phyloP scores from a whole-genome alignment of 768 basidiomycete species.

The Lactifluus echinatus region DNA sequence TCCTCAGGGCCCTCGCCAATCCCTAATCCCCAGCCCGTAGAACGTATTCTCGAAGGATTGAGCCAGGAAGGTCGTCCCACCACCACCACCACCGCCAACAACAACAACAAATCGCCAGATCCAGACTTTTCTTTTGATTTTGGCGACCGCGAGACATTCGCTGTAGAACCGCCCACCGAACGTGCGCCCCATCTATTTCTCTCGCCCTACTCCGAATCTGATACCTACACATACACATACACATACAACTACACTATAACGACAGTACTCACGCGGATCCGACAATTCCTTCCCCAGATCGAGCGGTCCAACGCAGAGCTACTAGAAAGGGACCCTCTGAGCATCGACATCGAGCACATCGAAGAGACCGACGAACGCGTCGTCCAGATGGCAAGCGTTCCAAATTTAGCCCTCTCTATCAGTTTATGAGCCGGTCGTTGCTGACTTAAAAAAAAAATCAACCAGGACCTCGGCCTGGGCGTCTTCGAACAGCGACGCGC shows the following conservation, averaged over 20 bases:
- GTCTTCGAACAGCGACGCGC: constrained; percentile 22
- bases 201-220: too few species aligned
- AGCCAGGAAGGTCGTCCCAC: constrained; percentile 8
- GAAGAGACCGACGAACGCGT: constrained; percentile 39
- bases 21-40: neutral
- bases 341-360: constrained; percentile 65
- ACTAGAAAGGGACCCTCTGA: constrained; percentile 39
- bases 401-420: too few species aligned
- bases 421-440: neutral
- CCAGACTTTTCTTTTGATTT: constrained; percentile 20
- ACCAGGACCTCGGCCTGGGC: constrained; percentile 23
- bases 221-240: too few species aligned
- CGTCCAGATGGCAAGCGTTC: constrained; percentile 51
- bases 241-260: too few species aligned
- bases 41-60: constrained; percentile 19
- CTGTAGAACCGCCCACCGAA: constrained; percentile 20
- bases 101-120: neutral
- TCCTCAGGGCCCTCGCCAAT: neutral
- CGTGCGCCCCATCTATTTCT: constrained; percentile 18
- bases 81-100: too few species aligned
- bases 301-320: constrained; percentile 56
- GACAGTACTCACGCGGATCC: constrained; percentile 57
- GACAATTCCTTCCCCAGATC: constrained; percentile 58
- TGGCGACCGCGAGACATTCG: constrained; percentile 21
- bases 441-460: neutral